A percentile compares a stretch with the other conserved stretches of the same genome.
phyloP scores from a whole-genome alignment of 2,329 filamentous ascomycete genomes.

The Clarireedia sp. region DNA sequence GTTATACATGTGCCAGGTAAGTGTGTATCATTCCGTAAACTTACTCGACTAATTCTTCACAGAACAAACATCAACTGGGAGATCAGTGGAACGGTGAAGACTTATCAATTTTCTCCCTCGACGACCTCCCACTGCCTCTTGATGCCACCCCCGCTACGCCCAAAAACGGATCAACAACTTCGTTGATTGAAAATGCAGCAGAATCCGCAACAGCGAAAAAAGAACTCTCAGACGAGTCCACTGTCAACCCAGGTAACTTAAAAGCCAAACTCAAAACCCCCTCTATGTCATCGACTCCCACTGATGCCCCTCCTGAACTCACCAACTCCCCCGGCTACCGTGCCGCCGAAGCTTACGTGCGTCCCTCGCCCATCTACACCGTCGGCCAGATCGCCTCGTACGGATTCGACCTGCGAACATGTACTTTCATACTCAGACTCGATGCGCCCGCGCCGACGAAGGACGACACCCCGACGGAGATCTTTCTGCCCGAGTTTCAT shows the following conservation, averaged over 20 bases:
- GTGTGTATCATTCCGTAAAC: conserved; percentile 17
- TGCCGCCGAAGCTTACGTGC: conserved; percentile 86
- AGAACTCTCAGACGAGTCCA: conserved; percentile 43
- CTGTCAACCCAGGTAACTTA: conserved; percentile 68
- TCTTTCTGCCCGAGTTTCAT: conserved; percentile 87
- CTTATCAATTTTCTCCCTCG: conserved; percentile 77
- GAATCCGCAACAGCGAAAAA: conserved; percentile 30
- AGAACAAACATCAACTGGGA: conserved; percentile 83
- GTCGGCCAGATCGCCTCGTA: conserved; percentile 64
- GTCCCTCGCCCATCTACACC: conserved; percentile 70
- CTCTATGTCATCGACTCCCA: conserved; percentile 52
- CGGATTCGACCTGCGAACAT: conserved; percentile 75
- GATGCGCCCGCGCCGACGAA: conserved; percentile 50
- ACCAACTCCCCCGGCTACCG: conserved; percentile 67
- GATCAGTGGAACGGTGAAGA: conserved; percentile 98
- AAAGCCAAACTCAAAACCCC: conserved; percentile 62
- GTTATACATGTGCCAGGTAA: conserved; percentile 69
- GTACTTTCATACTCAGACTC: conserved; percentile 67
- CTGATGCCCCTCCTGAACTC: conserved; percentile 47
- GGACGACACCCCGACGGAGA: conserved; percentile 64
- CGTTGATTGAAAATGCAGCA: conserved; percentile 33
- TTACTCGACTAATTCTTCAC: conserved; percentile 16
- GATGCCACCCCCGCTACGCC: conserved; percentile 41
- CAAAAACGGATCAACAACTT: conserved; percentile 40
- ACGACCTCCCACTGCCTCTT: conserved; percentile 60